phyloP scores from a whole-genome alignment of 2,329 filamentous ascomycete species.

The Arthrobotrys musiformis region DNA sequence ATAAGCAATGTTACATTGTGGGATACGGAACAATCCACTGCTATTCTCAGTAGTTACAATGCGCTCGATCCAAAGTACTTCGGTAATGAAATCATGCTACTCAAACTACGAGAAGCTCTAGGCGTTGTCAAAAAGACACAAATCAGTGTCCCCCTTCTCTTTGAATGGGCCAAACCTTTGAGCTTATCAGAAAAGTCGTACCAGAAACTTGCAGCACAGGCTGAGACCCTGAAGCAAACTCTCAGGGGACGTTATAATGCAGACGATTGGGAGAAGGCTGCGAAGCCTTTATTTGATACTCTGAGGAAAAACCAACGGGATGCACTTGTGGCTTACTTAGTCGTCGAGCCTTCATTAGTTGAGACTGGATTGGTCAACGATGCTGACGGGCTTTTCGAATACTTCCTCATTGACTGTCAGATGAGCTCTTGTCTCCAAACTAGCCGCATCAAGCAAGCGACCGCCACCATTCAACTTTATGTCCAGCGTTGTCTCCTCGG shows the following conservation, averaged over 20 bases:
- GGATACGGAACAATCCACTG: background rate
- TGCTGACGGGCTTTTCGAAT: conserved; percentile 59
- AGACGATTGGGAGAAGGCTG: conserved; percentile 33
- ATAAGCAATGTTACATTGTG: background rate
- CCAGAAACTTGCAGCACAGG: background rate
- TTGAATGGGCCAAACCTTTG: conserved; percentile 4
- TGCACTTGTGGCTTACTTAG: conserved; percentile 25
- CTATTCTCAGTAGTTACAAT: background rate
- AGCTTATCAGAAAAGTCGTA: background rate
- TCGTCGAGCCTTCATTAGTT: conserved; percentile 9
- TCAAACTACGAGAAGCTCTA: background rate
- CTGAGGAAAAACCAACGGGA: conserved; percentile 35
- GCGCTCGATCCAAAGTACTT: background rate
- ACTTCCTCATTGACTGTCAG: conserved; percentile 61
- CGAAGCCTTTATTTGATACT: conserved; percentile 26
- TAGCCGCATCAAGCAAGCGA: no score
- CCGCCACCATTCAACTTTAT: no score
- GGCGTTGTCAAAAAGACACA: background rate
- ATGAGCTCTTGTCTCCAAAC: no score
- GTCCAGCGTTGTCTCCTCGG: conserved; percentile 61
- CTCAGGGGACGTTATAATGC: conserved; percentile 10
- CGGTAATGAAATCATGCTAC: background rate
- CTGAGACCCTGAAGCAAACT: background rate
- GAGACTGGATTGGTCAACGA: conserved; percentile 7
- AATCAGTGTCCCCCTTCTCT: background rate